Evolutionary conservation across 2,329 filamentous ascomycete genomes (phyloP), one percentile per base, ranked within the genome.

Genomic region (Cladosporium sp.): DNA sequence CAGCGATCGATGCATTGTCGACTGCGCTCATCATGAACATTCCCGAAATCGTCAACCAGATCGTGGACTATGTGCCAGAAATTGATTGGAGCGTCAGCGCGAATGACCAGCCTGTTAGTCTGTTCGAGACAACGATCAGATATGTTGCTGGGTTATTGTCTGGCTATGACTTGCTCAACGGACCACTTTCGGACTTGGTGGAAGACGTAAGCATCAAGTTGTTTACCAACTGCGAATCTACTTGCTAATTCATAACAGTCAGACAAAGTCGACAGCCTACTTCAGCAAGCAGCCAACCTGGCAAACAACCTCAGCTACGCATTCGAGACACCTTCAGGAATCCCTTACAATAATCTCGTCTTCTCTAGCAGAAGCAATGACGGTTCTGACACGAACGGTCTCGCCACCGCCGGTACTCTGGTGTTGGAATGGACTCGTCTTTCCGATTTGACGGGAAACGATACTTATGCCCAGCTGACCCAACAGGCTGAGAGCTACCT

Each of bases 101-200:
- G 41, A 53, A 59, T 1, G 61, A 74, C 2, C 68, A 74, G 1
- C 69, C 74, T 8, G 82, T 95, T 42, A 92, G 86, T 32, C 70
- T 96, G 7, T 96, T 96, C 61, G 90, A 96, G 70, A 95, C 89
- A 0, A 96, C 88, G 0, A 95, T 96, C 62, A 84, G 90, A 22
- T 95, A 95, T 61, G 72, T 96, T 1, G 90, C 82, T 8, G 90
- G 89, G 13, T 76, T 96, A 60, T 64, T 96, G 7, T 87, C 89
- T 2, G 88, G 76, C 4, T 85, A 88, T 59, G 86, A 89, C 64
- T 76, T 96, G 43, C 72, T 95, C 41, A 84, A 73, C 1, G 87
- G 86, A 0, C 85, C 86, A 1, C 74, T 84, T 15, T 70, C 74
- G 13, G 57, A 75, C 27, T 69, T 84, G 12, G 74, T 51, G 11